Evolutionary conservation across 2,329 filamentous ascomycete species (phyloP), one percentile per base, ranked within the genome.

Genomic region (Colletotrichum shisoi): DNA sequence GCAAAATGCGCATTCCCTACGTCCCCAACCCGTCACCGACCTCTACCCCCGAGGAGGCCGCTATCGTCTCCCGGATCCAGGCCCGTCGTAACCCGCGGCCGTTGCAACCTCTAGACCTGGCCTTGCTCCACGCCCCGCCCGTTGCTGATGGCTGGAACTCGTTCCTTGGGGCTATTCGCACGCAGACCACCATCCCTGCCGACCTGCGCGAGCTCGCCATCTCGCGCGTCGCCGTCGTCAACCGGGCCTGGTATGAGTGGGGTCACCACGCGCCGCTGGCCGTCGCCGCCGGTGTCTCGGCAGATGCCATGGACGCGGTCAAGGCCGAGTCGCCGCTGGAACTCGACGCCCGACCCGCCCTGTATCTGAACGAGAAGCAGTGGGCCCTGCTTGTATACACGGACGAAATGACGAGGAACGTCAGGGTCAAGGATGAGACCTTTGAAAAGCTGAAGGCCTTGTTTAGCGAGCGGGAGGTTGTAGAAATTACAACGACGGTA

Each of bases 161-260:
- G 13, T 89, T 91, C 76, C 83, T 91, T 12, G 89, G 88, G 67
- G 86, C 87, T 31, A 77, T 89, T 40, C 84, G 87, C 70, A 87
- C 85, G 48, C 78, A 79, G 70, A 85, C 85, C 27, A 75, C 73
- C 4, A 73, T 89, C 6, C 62, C 78, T 4, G 83, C 81, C 56
- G 83, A 85, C 71, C 74, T 93, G 60, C 88, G 91, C 71, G 92
- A 96, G 81, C 82, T 94, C 19, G 89, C 91, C 71, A 94, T 96
- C 72, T 92, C 88, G 73, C 86, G 92, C 56, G 91, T 96, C 15
- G 93, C 93, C 13, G 88, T 90, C 17, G 85, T 92, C 72, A 96
- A 96, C 78, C 78, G 84, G 19, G 93, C 93, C 1, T 92, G 90
- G 88, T 96, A 93, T 77, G 93, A 96, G 77, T 96, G 91, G 92